These are phyloP conservation scores for Blastomyces silverae DNA, from an alignment of 2,329 filamentous ascomycete species.

Conservation along the genomic window DNA sequence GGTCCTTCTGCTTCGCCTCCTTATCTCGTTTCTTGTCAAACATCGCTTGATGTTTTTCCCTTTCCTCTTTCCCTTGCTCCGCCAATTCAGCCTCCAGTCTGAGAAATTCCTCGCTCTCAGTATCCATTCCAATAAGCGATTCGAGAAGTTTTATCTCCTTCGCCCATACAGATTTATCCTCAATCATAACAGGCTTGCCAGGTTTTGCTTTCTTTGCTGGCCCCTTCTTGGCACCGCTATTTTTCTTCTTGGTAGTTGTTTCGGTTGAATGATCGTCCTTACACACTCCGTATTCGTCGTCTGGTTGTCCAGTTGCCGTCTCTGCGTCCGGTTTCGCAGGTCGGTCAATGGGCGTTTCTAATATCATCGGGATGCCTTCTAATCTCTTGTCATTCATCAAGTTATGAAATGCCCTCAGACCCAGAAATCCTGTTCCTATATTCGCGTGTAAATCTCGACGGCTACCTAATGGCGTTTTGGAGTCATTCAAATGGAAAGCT, in stretches of 20 bases:
- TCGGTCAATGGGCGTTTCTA: slow-evolving; percentile 89
- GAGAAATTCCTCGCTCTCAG: slow-evolving; percentile 65
- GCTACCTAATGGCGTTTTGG: slow-evolving; percentile 77
- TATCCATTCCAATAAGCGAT: slow-evolving; percentile 75
- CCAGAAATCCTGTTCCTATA: slow-evolving; percentile 90
- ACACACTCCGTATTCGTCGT: slow-evolving; percentile 18
- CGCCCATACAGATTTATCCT: slow-evolving; percentile 82
- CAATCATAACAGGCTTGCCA: slow-evolving; percentile 42
- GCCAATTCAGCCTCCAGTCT: slow-evolving; percentile 59
- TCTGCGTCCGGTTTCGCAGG: slow-evolving; percentile 41
- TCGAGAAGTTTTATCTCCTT: slow-evolving; percentile 93
- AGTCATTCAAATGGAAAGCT: slow-evolving; percentile 90
- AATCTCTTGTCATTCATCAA: slow-evolving; percentile 77
- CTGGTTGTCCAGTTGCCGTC: slow-evolving; percentile 12
- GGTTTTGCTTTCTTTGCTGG: slow-evolving; percentile 23
- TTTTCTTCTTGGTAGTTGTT: slow-evolving; percentile 23
- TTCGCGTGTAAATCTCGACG: slow-evolving; percentile 89
- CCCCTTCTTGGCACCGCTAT: slow-evolving; percentile 24
- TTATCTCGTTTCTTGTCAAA: slow-evolving; percentile 67
- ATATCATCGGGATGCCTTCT: slow-evolving; percentile 74
- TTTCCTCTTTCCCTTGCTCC: slow-evolving; percentile 61
- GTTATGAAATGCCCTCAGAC: slow-evolving; percentile 81
- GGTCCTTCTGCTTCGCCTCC: slow-evolving; percentile 43
- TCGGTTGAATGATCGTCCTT: slow-evolving; percentile 22
- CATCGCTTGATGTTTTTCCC: slow-evolving; percentile 69